Evolutionary conservation across 148 eudicot genomes (phyloP).

Genomic region (Camellia sinensis): DNA sequence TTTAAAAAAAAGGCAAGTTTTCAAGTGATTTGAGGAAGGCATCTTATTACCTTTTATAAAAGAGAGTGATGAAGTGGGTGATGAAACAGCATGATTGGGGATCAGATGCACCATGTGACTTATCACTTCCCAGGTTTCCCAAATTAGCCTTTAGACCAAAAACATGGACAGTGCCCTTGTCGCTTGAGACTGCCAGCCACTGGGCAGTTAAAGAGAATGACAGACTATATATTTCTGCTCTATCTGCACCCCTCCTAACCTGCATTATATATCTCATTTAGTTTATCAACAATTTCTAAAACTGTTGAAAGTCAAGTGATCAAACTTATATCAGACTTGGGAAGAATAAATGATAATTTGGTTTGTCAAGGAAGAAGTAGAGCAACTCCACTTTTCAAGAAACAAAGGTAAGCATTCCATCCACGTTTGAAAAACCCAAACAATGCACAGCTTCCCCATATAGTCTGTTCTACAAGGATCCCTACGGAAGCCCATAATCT

Average conservation of each 20-base stretch:
- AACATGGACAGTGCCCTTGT: constrained; percentile 88
- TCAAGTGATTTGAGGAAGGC: background rate
- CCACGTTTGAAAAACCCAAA: background rate
- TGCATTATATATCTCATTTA: constrained; percentile 24
- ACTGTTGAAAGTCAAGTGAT: background rate
- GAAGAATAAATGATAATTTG: background rate
- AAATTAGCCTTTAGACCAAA: constrained; percentile 64
- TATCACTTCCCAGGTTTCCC: constrained; percentile 43
- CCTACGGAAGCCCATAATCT: background rate
- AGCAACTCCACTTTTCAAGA: background rate
- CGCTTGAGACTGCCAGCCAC: constrained; percentile 92
- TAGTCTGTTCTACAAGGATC: background rate
- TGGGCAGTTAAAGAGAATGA: constrained; percentile 83
- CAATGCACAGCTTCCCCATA: too few relatives aligned
- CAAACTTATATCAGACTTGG: background rate
- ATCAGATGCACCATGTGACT: constrained; percentile 38
- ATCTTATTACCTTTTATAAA: constrained; percentile 62
- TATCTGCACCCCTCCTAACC: constrained; percentile 92
- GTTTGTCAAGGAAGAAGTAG: background rate
- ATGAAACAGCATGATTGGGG: constrained; percentile 35
- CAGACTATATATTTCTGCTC: constrained; percentile 81
- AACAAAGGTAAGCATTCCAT: background rate
- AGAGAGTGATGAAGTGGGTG: constrained; percentile 63
- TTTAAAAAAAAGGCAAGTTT: background rate
- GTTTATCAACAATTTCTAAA: background rate